Evolutionary conservation across 371 early-diverging fungal genomes (phyloP), one percentile per base, ranked within the genome.

Genomic region (Mucor piriformis): DNA sequence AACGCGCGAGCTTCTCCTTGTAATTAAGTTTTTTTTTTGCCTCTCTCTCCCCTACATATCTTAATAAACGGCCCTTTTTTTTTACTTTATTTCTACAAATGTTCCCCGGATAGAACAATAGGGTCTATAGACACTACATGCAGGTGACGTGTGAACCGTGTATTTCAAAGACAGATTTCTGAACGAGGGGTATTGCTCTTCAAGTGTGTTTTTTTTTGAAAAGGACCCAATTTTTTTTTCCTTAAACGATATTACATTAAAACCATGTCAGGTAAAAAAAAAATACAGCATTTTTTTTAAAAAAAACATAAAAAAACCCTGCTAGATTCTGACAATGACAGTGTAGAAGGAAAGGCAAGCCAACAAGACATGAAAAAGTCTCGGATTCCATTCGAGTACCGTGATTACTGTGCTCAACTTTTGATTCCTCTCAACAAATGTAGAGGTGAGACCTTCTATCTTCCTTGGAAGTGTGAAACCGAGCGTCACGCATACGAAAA

Each of bases 321-420:
- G n/a, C n/a, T n/a, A n/a, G 21, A 7, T 8, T 16, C 15, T 25
- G 25, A 46, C 47, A 20, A 43, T 16, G 10, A 43, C 20, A 18
- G 20, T 46, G 12, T 46, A 24, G 25, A 21, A 87, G 93, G 83
- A 92, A 81, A 88, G 71, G 92, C 92, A 20, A 80, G 94, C 57
- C 90, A 92, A 65, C 77, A 90, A 68, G 94, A 95, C 61, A 88
- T 97, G 89, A 79, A 77, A 25, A 89, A 91, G 66, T 86, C 89
- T 48, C 86, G 88, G 49, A 83, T 97, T 58, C 96, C 96, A 18
- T 71, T 95, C 40, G 88, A 88, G 54, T 95, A 86, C 80, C 88
- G 97, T 55, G 97, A 97, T 84, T 93, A 89, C 74, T 97, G 97
- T 75, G 92, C 96, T 32, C 90, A 95, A 65, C 76, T 95, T 54